Conservation (phyloP, 169 alveolate genomes). For the Babesia ovata region DNA sequence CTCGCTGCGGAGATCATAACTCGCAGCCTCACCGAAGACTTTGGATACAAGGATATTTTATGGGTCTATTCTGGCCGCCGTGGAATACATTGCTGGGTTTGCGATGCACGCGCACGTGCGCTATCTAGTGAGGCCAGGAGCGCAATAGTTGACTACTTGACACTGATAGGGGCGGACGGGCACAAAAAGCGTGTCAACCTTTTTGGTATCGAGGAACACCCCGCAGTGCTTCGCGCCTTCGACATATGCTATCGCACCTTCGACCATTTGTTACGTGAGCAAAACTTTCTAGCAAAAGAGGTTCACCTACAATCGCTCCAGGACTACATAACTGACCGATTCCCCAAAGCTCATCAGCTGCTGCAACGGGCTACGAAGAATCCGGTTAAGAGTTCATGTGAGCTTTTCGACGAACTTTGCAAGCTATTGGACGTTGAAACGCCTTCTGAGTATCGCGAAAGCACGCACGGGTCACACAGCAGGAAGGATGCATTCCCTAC, state of each 20-base stretch:
- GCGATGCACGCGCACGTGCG: slow-evolving; percentile 82
- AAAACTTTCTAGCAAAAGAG: slow-evolving; percentile 24
- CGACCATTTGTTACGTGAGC: slow-evolving; percentile 52
- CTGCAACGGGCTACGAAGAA: slow-evolving; percentile 14
- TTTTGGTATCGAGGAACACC: slow-evolving; percentile 42
- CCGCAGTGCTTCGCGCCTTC: slow-evolving; percentile 55
- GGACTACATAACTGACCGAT: slow-evolving; percentile 60
- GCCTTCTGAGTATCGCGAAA: slow-evolving; percentile 44
- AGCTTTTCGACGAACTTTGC: slow-evolving; percentile 47
- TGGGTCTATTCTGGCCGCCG: slow-evolving; percentile 99
- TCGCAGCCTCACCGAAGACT: slow-evolving; percentile 88
- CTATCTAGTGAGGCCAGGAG: slow-evolving; percentile 77
- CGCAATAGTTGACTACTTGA: slow-evolving; percentile 78
- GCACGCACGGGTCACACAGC: background rate
- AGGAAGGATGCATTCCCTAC: slow-evolving; percentile 38
- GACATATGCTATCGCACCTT: slow-evolving; percentile 67
- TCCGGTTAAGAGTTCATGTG: slow-evolving; percentile 26
- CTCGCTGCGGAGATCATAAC: slow-evolving; percentile 79
- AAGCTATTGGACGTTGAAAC: slow-evolving; percentile 25
- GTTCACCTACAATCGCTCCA: slow-evolving; percentile 35
- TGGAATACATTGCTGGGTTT: slow-evolving; percentile 99
- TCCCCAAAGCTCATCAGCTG: slow-evolving; percentile 31
- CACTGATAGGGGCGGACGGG: slow-evolving; percentile 70
- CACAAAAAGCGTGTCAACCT: slow-evolving; percentile 73
- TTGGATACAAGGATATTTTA: slow-evolving; percentile 90